Base-by-base conservation (phyloP, 2,329 filamentous ascomycete species). In the Colletotrichum incanum region DNA sequence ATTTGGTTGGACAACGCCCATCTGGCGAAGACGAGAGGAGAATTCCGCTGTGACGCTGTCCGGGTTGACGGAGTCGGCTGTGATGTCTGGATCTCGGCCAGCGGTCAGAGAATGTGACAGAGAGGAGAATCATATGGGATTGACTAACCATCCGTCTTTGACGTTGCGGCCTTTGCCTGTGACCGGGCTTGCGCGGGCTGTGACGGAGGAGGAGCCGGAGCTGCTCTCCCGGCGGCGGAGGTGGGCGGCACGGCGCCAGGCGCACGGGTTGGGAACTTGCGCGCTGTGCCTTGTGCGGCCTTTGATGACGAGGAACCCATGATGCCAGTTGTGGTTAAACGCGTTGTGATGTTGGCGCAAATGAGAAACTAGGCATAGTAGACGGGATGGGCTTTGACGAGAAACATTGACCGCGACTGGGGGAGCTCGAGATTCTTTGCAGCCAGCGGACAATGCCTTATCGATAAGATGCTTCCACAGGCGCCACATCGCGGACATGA, bases 1-100 rank as follows among this genome's bases (percentile, higher is more conserved):
- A 74, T 86, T 87, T 5, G 88, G 87, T 58, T 87, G 83, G 11
- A 84, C 88, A 39, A 89, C 81, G 76, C 88, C 88, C 84, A 90
- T 89, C 73, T 87, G 80, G 34, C 83, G 83, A 6, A 90, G 83
- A 20, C 88, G 87, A 60, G 80, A 80, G 11, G 87, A 85, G 78
- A 88, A 90, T 73, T 80, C 84, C n/a, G 81, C 77, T 55, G 82
- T 79, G 23, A 80, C 73, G 45, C 78, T 76, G 75, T 87, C 83
- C n/a, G 86, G 83, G 69, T 86, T 82, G 72, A 76, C 75, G 45
- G 79, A 79, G 70, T 87, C 84, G 49, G 81, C 77, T 65, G 77
- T 80, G 72, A 85, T 82, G 12, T 82, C 84, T 87, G 64, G 41
- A 71, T 72, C 3, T 50, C 14, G 11, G 9, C 3, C 6, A 16